These are phyloP conservation scores for Neurospora sp. DNA, from an alignment of 495 filamentous ascomycete genomes.

Conservation along the genomic window DNA sequence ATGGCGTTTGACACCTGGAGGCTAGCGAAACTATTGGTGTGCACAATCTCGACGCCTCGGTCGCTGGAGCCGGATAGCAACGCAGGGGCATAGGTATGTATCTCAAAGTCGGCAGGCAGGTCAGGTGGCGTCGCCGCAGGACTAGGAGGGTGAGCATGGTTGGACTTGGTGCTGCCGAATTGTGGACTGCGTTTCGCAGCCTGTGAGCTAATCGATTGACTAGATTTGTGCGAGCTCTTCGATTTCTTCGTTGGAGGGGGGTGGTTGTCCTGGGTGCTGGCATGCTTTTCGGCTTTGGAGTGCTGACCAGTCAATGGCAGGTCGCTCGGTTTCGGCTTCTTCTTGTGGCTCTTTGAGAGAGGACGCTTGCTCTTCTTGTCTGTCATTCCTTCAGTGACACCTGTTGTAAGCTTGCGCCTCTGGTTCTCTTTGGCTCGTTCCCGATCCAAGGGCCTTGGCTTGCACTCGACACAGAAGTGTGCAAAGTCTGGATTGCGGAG, in stretches of 20 bases:
- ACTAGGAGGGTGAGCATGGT: slow-evolving; percentile 40
- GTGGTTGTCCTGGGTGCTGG: slow-evolving; percentile 25
- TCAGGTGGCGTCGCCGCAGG: slow-evolving; percentile 47
- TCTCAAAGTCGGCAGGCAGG: slow-evolving; percentile 41
- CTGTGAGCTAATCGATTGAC: slow-evolving; percentile 56
- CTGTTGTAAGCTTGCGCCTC: slow-evolving; percentile 31
- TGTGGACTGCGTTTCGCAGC: slow-evolving; percentile 46
- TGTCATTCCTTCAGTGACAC: slow-evolving; percentile 43
- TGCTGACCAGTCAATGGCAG: slow-evolving; percentile 40
- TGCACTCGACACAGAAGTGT: slow-evolving; percentile 82
- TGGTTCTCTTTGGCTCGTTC: slow-evolving; percentile 61
- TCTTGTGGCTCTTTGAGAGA: slow-evolving; percentile 62
- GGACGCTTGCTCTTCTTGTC: slow-evolving; percentile 61
- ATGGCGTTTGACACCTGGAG: slow-evolving; percentile 58
- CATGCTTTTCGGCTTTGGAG: slow-evolving; percentile 28
- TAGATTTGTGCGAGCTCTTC: slow-evolving; percentile 65
- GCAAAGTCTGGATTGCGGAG: slow-evolving; percentile 47
- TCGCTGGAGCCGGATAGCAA: slow-evolving; percentile 64
- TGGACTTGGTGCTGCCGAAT: slow-evolving; percentile 28
- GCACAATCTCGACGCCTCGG: slow-evolving; percentile 45
- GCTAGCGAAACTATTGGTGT: slow-evolving; percentile 57
- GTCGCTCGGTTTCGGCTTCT: slow-evolving; percentile 51
- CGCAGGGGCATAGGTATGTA: slow-evolving; percentile 58
- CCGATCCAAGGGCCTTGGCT: slow-evolving; percentile 60
- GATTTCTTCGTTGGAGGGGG: slow-evolving; percentile 50